Evolutionary conservation across 805 yeast genomes (phyloP).

Genomic region (Kluyveromyces siamensis): DNA sequence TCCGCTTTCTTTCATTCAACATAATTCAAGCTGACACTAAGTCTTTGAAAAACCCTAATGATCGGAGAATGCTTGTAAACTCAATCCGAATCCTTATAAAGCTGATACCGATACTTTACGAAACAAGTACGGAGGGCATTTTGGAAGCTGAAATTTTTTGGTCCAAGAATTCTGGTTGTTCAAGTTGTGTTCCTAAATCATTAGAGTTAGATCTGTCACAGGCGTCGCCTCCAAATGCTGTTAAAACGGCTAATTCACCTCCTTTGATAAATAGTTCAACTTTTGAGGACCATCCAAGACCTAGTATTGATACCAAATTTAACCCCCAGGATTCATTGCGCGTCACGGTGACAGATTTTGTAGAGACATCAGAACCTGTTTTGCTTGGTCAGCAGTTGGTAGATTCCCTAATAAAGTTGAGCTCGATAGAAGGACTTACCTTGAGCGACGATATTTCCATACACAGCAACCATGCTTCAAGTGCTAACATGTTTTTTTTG

Average conservation of each 20-base stretch:
- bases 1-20: constrained; percentile 34
- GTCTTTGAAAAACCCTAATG: constrained; percentile 1
- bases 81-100: constrained; percentile 58
- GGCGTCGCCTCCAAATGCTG: neutral
- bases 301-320: neutral
- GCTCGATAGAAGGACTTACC: neutral
- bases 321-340: constrained; percentile 1
- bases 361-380: neutral
- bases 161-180: constrained; percentile 8
- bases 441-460: neutral
- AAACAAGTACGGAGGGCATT: constrained; percentile 33
- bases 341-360: neutral
- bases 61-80: constrained; percentile 36
- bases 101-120: constrained; percentile 60
- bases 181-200: constrained; percentile 1
- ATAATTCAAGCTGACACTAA: constrained; percentile 8
- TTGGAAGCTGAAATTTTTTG: constrained; percentile 18
- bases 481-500: constrained; percentile 15
- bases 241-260: neutral
- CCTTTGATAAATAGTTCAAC: neutral
- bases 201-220: neutral
- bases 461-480: neutral
- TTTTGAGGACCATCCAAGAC: neutral
- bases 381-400: neutral
- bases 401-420: neutral